Evolutionary conservation across 768 basidiomycete species (phyloP).

Genomic region (Hemileccinum impolitum): DNA sequence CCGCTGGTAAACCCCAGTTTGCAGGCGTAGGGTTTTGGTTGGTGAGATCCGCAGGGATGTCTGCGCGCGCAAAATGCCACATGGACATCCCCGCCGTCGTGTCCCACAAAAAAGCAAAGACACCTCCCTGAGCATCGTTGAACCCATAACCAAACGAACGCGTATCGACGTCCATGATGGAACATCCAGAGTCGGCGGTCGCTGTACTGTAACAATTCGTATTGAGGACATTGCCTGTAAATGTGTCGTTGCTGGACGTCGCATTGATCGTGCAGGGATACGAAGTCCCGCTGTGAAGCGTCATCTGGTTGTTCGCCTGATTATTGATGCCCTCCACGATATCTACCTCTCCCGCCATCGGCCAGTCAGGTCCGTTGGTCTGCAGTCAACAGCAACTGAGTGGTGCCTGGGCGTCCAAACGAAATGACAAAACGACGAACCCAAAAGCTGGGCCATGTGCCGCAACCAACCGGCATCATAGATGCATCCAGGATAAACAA

Average conservation of each 20-base stretch:
- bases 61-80: constrained; percentile 51
- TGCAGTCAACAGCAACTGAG: constrained; percentile 8
- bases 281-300: constrained; percentile 54
- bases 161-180: constrained; percentile 37
- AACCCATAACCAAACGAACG: constrained; percentile 39
- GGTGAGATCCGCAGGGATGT: constrained; percentile 50
- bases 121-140: constrained; percentile 42
- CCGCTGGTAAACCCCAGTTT: constrained; percentile 50
- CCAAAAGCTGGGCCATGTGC: constrained; percentile 59
- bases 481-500: constrained; percentile 71
- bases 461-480: constrained; percentile 69
- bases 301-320: constrained; percentile 55
- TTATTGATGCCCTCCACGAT: constrained; percentile 70
- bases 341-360: constrained; percentile 60
- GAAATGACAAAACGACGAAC: constrained; percentile 19
- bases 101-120: constrained; percentile 58
- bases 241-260: constrained; percentile 10
- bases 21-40: constrained; percentile 40
- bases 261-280: constrained; percentile 27
- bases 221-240: constrained; percentile 22
- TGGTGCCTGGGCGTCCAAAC: neutral
- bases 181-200: constrained; percentile 47
- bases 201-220: constrained; percentile 39
- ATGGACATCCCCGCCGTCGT: constrained; percentile 42
- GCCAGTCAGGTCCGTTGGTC: constrained; percentile 54